Evolutionary conservation across 2,329 filamentous ascomycete genomes (phyloP), one percentile per base, ranked within the genome.

Genomic region (Talaromyces sp.): DNA sequence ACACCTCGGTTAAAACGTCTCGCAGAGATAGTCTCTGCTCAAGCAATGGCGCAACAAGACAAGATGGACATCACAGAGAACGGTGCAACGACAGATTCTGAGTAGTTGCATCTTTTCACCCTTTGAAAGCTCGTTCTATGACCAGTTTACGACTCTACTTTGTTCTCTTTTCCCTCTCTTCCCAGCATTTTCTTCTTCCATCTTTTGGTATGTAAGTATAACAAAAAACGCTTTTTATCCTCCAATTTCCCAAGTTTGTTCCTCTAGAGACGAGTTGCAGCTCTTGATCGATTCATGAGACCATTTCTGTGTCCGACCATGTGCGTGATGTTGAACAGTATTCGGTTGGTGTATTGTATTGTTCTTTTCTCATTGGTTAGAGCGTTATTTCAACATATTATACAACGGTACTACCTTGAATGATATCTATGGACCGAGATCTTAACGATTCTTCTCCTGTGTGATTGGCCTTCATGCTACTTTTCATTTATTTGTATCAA

Each of bases 11-110:
- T 99, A 62, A 97, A 97, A 81, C 88, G 94, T 61, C 81, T 99
- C 56, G 94, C 94, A n/a, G 94, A 99, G 77, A 97, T 99, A 64
- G 94, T 99, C 50, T 96, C 91, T 37, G 89, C 91, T 33, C 94
- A 99, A 76, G 94, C 94, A 33, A 93, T 97, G 69, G 91, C 92
- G 58, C 93, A 97, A 74, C 91, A 96, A 76, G 91, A 96, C 76
- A 93, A 90, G 77, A 77, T 89, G 61, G 89, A 91, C 51, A 45
- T 56, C 17, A 73, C 73, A 39, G 57, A 59, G 15, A 59, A 59
- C 57, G 57, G 57, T 35, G 57, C 31, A 37, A 52, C 17, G 25
- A 56, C 52, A 21, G 57, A 59, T 52, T 43, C 43, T 45, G 57
- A 59, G 43, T 50, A 51, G 19, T 28, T 19, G 37, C 9, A 15